Conservation (phyloP, 106 monocot genomes). For the Allium sativum region DNA sequence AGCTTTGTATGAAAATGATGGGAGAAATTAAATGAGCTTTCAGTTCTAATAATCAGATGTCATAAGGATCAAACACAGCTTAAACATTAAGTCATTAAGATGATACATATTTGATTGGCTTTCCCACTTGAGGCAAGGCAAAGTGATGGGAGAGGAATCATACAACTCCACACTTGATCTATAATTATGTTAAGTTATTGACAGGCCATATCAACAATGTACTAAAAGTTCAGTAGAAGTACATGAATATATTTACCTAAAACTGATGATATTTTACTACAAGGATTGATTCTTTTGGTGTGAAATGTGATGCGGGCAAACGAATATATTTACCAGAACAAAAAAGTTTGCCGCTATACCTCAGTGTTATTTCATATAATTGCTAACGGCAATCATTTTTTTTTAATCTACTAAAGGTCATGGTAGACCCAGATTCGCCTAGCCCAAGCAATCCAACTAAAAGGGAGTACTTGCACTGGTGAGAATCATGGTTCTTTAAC, state of each 20-base stretch:
- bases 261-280: too few species aligned
- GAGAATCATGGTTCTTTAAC: background rate
- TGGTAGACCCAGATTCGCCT: constrained; percentile 59
- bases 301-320: too few species aligned
- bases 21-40: too few species aligned
- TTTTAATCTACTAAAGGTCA: constrained; percentile 26
- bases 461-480: constrained; percentile 47
- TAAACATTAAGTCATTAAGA: background rate
- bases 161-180: background rate
- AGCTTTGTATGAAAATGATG: too few species aligned
- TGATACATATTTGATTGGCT: constrained; percentile 3
- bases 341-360: too few species aligned
- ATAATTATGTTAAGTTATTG: too few species aligned
- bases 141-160: constrained; percentile 8
- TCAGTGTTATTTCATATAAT: background rate
- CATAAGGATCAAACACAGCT: background rate
- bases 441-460: constrained; percentile 51
- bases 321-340: too few species aligned
- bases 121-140: background rate
- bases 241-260: too few species aligned
- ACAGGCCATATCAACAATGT: background rate
- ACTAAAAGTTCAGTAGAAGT: too few species aligned
- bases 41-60: too few species aligned
- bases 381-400: background rate
- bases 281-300: too few species aligned